Conservation (phyloP, 225 moss, liverwort and hornwort genomes). For the Physcomitrellopsis africana region DNA sequence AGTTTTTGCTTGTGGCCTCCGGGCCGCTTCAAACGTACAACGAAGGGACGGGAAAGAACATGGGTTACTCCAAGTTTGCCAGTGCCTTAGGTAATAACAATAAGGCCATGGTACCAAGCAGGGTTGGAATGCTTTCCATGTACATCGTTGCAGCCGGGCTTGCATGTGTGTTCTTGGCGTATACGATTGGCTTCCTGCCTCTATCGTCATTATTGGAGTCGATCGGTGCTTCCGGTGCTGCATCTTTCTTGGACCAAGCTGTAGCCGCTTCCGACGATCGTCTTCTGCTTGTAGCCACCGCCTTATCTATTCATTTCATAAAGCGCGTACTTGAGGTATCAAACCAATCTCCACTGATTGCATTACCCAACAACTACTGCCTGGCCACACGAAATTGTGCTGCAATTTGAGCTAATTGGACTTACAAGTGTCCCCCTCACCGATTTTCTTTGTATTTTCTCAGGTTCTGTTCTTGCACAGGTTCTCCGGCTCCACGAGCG, state of each 20-base stretch:
- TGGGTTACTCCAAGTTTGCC: slow-evolving; percentile 53
- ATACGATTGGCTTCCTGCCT: slow-evolving; percentile 20
- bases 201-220: slow-evolving; percentile 22
- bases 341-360: neutral
- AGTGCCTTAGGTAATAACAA: neutral
- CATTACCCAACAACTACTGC: neutral
- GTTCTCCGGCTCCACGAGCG: slow-evolving; percentile 18
- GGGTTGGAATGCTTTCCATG: slow-evolving; percentile 24
- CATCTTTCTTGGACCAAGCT: slow-evolving; percentile 16
- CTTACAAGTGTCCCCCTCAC: neutral
- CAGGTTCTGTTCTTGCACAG: slow-evolving; percentile 39
- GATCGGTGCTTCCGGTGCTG: slow-evolving; percentile 20
- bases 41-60: slow-evolving; percentile 30
- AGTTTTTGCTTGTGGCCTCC: neutral
- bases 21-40: neutral
- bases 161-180: slow-evolving; percentile 25
- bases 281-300: slow-evolving; percentile 43
- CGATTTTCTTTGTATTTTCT: neutral
- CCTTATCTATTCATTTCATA: slow-evolving; percentile 36
- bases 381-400: neutral
- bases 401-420: neutral
- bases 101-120: slow-evolving; percentile 37
- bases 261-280: slow-evolving; percentile 27
- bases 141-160: slow-evolving; percentile 33
- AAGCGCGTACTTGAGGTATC: slow-evolving; percentile 44